Conservation (phyloP, 2,329 filamentous ascomycete genomes). For the Phoma herbarum region DNA sequence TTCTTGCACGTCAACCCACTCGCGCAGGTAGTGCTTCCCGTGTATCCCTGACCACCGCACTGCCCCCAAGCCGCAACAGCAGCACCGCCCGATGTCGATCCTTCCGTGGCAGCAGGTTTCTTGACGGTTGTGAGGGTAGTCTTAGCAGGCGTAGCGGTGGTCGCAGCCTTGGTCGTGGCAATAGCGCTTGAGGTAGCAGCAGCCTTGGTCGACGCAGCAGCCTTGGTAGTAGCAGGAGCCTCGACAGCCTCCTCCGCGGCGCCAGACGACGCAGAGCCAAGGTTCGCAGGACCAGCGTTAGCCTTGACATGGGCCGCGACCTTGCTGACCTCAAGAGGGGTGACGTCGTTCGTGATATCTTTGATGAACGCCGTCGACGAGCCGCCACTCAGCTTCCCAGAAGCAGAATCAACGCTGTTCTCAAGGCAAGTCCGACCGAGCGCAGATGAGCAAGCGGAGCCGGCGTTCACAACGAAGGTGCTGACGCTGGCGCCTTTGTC, state of each 20-base stretch:
- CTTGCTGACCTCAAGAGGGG: slow-evolving; percentile 25
- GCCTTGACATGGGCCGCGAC: slow-evolving; percentile 34
- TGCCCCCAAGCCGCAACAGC: slow-evolving; percentile 51
- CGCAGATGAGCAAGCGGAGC: slow-evolving; percentile 27
- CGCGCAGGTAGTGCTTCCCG: slow-evolving; percentile 52
- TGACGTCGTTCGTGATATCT: slow-evolving; percentile 24
- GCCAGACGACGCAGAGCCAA: slow-evolving; percentile 19
- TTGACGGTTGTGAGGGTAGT: slow-evolving; percentile 37
- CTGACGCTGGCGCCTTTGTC: slow-evolving; percentile 35
- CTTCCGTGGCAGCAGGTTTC: slow-evolving; percentile 26
- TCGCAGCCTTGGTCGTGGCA: slow-evolving; percentile 3
- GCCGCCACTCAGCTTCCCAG: slow-evolving; percentile 28
- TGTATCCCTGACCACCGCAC: slow-evolving; percentile 56
- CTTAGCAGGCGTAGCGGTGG: slow-evolving; percentile 19
- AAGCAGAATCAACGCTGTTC: slow-evolving; percentile 33
- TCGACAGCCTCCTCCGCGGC: slow-evolving; percentile 1
- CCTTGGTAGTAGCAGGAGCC: background rate
- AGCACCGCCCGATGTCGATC: slow-evolving; percentile 18
- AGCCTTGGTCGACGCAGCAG: background rate
- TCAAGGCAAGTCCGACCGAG: slow-evolving; percentile 30
- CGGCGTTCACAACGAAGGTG: slow-evolving; percentile 42
- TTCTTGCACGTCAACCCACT: slow-evolving; percentile 51
- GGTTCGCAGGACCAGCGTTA: slow-evolving; percentile 26
- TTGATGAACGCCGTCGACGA: slow-evolving; percentile 25
- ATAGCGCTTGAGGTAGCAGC: slow-evolving; percentile 1